Evolutionary conservation across 768 basidiomycete species (phyloP).

Genomic region (Obba rivulosa): DNA sequence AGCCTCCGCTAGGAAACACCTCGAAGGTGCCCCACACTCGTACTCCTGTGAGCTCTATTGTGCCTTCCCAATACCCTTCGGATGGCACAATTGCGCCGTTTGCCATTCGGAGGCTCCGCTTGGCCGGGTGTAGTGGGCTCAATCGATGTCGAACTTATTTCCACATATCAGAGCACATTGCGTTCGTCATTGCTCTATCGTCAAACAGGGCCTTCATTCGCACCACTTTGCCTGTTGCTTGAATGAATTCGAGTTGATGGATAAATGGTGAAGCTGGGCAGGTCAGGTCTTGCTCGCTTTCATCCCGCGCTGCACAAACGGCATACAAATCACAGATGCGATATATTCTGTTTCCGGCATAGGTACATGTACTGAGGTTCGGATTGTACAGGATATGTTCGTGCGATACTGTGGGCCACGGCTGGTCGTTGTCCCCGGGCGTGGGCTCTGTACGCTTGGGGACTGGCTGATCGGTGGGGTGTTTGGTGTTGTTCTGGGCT

Average conservation of each 20-base stretch:
- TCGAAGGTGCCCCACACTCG: conserved; percentile 1
- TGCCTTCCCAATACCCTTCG: conserved; percentile 7
- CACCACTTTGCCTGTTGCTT: conserved; percentile 4
- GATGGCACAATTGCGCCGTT: conserved; percentile 15
- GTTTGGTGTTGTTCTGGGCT: neutral
- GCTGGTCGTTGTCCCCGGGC: neutral
- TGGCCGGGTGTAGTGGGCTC: conserved; percentile 9
- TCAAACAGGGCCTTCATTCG: conserved; percentile 17
- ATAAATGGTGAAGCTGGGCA: neutral
- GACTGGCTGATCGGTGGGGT: neutral
- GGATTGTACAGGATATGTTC: neutral
- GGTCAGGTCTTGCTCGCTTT: neutral
- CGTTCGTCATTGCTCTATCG: conserved; percentile 27
- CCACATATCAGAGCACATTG: conserved; percentile 16
- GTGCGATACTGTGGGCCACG: neutral
- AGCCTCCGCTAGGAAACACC: conserved; percentile 4
- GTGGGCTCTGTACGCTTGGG: neutral
- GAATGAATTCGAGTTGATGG: neutral
- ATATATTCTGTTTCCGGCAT: neutral
- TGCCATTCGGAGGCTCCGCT: conserved; percentile 26
- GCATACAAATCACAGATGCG: neutral
- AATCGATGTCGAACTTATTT: conserved; percentile 6
- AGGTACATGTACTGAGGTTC: neutral
- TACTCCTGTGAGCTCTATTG: conserved; percentile 1
- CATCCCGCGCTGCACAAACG: neutral